Percentiles rank a stretch among this genome's conserved stretches.
Conservation (phyloP, 2,329 filamentous ascomycete species). For the Nemania sp. region DNA sequence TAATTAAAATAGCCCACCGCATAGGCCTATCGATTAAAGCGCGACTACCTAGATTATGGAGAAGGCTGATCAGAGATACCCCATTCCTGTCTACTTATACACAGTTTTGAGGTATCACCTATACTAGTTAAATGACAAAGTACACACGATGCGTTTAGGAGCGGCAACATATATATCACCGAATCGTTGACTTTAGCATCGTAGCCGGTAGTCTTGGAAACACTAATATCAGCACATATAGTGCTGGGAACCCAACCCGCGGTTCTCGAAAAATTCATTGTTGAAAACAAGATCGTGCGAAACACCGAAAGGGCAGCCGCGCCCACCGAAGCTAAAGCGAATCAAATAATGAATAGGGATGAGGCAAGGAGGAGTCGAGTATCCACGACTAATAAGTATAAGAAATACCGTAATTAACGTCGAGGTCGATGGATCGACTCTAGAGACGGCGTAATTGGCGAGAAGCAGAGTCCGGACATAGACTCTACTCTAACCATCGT, state of each 20-base stretch:
- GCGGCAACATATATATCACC: neutral
- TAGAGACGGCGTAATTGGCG: neutral
- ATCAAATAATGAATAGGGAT: neutral
- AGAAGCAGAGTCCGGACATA: neutral
- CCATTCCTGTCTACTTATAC: slow-evolving; percentile 8
- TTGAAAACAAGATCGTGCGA: neutral
- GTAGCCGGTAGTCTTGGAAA: neutral
- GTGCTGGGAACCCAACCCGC: neutral
- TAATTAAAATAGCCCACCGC: neutral
- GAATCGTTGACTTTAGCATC: neutral
- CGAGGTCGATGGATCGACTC: neutral
- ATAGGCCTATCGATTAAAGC: neutral
- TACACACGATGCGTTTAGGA: neutral
- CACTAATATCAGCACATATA: neutral
- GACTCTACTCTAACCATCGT: neutral
- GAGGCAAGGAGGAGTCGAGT: neutral
- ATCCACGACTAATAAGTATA: neutral
- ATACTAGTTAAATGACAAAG: neutral
- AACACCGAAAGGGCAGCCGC: neutral
- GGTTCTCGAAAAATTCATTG: neutral
- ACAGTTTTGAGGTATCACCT: neutral
- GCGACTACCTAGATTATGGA: neutral
- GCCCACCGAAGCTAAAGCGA: neutral
- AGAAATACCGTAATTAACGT: neutral
- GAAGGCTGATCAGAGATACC: neutral